Conservation (phyloP, 192 early-diverging fungal genomes). For the Piromyces sp. region DNA sequence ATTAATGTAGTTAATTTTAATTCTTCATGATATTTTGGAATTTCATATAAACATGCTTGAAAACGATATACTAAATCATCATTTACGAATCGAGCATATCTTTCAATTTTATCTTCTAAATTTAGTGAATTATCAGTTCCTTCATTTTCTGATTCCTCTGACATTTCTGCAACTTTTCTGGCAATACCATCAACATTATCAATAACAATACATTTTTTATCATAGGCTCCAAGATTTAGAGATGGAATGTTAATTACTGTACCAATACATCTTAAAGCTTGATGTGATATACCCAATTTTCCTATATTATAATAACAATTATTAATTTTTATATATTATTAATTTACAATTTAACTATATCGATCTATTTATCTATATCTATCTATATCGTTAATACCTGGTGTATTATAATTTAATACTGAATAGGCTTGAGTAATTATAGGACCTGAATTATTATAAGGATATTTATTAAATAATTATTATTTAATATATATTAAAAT, state of each 20-base stretch:
- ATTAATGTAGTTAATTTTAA: neutral
- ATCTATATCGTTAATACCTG: too few relatives aligned
- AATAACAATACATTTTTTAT: neutral
- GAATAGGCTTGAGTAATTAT: neutral
- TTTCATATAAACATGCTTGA: neutral
- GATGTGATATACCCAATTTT: neutral
- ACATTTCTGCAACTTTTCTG: neutral
- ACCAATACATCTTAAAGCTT: neutral
- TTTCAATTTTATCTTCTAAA: neutral
- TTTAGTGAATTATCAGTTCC: neutral
- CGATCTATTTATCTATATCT: too few relatives aligned
- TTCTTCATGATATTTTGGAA: neutral
- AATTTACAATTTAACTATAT: too few relatives aligned
- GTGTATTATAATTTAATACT: neutral
- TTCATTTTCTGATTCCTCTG: neutral
- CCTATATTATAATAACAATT: neutral
- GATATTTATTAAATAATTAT: too few relatives aligned
- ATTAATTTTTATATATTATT: too few relatives aligned
- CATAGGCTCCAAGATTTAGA: neutral
- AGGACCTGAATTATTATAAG: neutral
- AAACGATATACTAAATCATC: neutral
- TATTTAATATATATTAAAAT: too few relatives aligned
- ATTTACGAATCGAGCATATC: neutral
- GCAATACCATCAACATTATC: neutral
- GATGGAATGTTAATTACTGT: neutral